Evolutionary conservation across 768 basidiomycete genomes (phyloP), one percentile per base, ranked within the genome.

Genomic region (Dacryopinax primogenitus): DNA sequence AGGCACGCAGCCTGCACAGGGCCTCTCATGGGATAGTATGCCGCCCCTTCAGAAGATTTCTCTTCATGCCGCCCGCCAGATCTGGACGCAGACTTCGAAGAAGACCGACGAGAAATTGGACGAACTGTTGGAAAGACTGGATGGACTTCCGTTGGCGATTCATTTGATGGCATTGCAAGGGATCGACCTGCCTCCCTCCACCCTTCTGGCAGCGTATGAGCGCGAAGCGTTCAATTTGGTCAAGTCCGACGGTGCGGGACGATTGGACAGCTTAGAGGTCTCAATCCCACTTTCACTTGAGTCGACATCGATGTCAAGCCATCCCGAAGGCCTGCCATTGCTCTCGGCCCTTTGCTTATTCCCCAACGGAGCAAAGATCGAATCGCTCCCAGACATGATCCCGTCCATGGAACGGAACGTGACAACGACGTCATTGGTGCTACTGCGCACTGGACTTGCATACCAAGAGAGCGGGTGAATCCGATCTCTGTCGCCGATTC

Each of bases 291-390:
- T 74, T 28, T 73, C 73, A 2, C 61, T 74, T 11, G 45, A 69
- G n/a, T 68, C 69, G 15, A n/a, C 63, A 1, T 65, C 64, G 12
- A 66, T 74, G 66, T 33, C 65, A 63, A 28, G 64, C 12, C 66
- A 69, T 36, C 70, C 70, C 12, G 64, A 70, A 18, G 71, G 72
- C 11, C 15, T 68, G 12, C 51, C 30, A 6, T 70, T 74, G 9
- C 70, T 74, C 45, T 51, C 66, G 37, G 64, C 71, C 15, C 63
- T 74, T 1, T 67, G 71, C 39, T 63, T 73, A 62, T 68, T 75
- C 11, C 74, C 74, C 0, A 69, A 65, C 16, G 73, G 74, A 1
- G 68, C 70, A 7, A 65, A 11, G 13, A 18, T 65, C 58, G 30
- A 9, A n/a, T 9, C 34, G 26, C 33, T 58, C 9, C 23, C 3